A percentile compares a stretch with the other conserved stretches of the same genome.
Evolutionary conservation across 164 flowering plant genomes (phyloP).

Genomic region (Pachysandra terminalis): DNA sequence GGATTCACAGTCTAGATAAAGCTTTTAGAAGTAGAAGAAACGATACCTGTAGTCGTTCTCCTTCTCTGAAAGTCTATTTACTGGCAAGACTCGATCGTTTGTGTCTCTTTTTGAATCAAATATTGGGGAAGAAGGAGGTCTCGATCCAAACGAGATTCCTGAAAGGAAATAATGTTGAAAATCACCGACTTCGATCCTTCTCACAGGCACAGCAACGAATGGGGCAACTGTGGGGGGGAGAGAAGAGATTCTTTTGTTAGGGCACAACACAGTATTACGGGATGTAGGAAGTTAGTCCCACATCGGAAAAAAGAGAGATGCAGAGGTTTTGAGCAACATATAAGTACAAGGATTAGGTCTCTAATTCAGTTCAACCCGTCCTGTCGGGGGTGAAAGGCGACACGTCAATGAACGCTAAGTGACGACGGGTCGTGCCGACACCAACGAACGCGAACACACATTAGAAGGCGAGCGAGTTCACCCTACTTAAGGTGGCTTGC

Average conservation of each 20-base stretch:
- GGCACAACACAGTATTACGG: too few relatives aligned
- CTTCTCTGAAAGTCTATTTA: neutral
- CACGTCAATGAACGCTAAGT: constrained; percentile 48
- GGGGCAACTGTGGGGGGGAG: too few relatives aligned
- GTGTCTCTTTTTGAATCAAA: too few relatives aligned
- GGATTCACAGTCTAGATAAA: too few relatives aligned
- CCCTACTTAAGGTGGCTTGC: constrained; percentile 24
- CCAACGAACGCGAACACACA: constrained; percentile 29
- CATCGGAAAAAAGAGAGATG: neutral
- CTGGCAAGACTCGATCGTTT: too few relatives aligned
- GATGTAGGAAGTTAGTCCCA: constrained; percentile 23
- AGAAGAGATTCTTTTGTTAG: too few relatives aligned
- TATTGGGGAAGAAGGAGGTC: too few relatives aligned
- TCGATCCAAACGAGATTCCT: too few relatives aligned
- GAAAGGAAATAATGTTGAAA: too few relatives aligned
- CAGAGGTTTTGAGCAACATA: neutral
- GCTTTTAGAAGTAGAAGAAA: too few relatives aligned
- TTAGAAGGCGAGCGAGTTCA: constrained; percentile 17
- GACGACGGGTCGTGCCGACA: constrained; percentile 61
- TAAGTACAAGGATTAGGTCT: neutral
- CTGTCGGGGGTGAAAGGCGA: constrained; percentile 48
- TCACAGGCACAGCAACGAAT: too few relatives aligned
- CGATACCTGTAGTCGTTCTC: neutral
- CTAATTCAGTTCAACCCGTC: neutral
- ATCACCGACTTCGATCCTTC: too few relatives aligned